Percentiles rank a stretch among this genome's conserved stretches.
Conservation (phyloP, 1,139 yeast genomes). For the Suhomyces terraborum region DNA sequence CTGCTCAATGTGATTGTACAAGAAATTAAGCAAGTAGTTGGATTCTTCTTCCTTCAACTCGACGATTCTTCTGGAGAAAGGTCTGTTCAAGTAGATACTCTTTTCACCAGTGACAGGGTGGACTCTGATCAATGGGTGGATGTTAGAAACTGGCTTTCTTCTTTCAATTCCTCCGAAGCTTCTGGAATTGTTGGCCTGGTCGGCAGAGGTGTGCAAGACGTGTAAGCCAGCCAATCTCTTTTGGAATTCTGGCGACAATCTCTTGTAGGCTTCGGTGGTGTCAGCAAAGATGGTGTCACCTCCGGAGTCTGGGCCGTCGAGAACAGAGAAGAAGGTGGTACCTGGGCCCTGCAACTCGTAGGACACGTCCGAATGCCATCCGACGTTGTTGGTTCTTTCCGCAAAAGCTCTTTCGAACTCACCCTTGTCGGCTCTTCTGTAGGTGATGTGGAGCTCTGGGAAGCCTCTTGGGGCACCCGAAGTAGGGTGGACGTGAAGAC, state of each 20-base stretch:
- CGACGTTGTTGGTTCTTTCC: slow-evolving; percentile 30
- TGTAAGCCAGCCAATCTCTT: slow-evolving; percentile 30
- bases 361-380: slow-evolving; percentile 47
- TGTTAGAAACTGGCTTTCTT: slow-evolving; percentile 44
- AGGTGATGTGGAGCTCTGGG: slow-evolving; percentile 40
- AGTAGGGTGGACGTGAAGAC: slow-evolving; percentile 44
- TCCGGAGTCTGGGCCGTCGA: slow-evolving; percentile 44
- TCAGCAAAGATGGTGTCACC: slow-evolving; percentile 40
- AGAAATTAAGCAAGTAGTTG: slow-evolving; percentile 49
- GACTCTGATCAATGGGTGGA: slow-evolving; percentile 58
- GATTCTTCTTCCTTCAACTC: slow-evolving; percentile 61
- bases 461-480: slow-evolving; percentile 41
- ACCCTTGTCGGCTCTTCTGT: slow-evolving; percentile 31
- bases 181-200: slow-evolving; percentile 32
- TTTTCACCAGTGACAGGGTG: slow-evolving; percentile 61
- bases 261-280: slow-evolving; percentile 30
- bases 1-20: slow-evolving; percentile 48
- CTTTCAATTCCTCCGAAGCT: slow-evolving; percentile 44
- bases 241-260: slow-evolving; percentile 30
- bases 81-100: slow-evolving; percentile 53
- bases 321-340: slow-evolving; percentile 38
- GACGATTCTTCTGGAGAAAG: slow-evolving; percentile 56
- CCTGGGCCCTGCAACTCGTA: slow-evolving; percentile 45
- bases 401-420: slow-evolving; percentile 29
- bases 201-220: slow-evolving; percentile 30